These are phyloP conservation scores for Colletotrichum brevisporum DNA, from an alignment of 2,329 filamentous ascomycete species.

Conservation along the genomic window DNA sequence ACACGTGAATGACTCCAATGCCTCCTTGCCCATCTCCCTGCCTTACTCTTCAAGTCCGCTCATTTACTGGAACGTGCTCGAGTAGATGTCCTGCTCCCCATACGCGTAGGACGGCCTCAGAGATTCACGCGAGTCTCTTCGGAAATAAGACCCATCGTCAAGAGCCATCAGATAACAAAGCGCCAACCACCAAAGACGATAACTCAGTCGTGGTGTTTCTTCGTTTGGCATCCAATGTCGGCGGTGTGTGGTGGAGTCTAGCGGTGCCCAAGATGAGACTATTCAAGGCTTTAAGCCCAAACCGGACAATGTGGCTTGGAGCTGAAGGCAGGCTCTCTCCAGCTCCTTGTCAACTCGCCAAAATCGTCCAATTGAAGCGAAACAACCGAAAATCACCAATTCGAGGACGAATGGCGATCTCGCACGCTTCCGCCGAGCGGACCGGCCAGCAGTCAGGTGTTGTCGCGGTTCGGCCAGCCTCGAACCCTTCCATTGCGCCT, in stretches of 20 bases:
- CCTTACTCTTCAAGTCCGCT: not conserved
- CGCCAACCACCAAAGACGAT: slow-evolving; percentile 1
- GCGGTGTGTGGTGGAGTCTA: slow-evolving; percentile 38
- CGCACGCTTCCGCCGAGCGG: slow-evolving; percentile 2
- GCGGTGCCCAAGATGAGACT: slow-evolving; percentile 35
- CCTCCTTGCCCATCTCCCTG: not conserved
- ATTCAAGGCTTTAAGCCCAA: slow-evolving; percentile 37
- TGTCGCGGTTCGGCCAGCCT: slow-evolving; percentile 4
- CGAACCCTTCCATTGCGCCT: slow-evolving; percentile 15
- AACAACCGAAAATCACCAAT: slow-evolving; percentile 16
- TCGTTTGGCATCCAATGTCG: slow-evolving; percentile 9
- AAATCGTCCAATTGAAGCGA: slow-evolving; percentile 26
- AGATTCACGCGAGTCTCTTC: not conserved
- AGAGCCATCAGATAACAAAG: not conserved
- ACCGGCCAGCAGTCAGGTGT: slow-evolving; percentile 5
- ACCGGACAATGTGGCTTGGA: slow-evolving; percentile 38
- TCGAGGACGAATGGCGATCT: slow-evolving; percentile 16
- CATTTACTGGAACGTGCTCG: not conserved
- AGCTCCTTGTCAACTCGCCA: slow-evolving; percentile 33
- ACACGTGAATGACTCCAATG: no score
- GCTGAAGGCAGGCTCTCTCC: slow-evolving; percentile 38
- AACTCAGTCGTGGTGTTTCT: slow-evolving; percentile 20
- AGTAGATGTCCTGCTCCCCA: not conserved
- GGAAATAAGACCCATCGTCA: not conserved
- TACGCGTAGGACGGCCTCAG: no score